Conservation (phyloP, 495 filamentous ascomycete species). For the Podospora pseudocomata region DNA sequence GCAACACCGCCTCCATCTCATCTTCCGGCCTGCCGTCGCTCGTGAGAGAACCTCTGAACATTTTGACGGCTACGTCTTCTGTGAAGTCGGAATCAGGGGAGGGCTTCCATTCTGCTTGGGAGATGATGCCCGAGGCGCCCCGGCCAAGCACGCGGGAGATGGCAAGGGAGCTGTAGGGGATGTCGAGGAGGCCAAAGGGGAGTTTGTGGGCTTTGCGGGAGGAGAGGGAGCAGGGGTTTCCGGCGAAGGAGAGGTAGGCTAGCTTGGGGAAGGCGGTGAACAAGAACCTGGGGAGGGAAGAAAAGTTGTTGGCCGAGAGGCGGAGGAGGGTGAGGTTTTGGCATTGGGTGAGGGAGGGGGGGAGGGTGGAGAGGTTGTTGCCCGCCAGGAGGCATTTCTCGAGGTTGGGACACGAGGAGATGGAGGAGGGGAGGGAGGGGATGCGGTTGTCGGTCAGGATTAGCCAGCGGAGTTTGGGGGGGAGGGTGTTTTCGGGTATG, state of each 20-base stretch:
- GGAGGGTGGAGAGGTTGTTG: constrained; percentile 36
- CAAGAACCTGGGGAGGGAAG: constrained; percentile 38
- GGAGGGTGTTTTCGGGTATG: constrained; percentile 41
- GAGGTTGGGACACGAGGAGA: constrained; percentile 38
- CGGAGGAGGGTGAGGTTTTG: constrained; percentile 40
- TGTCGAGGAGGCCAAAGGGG: constrained; percentile 29
- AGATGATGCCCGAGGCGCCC: constrained; percentile 40
- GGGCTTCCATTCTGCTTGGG: constrained; percentile 34
- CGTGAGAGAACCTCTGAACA: constrained; percentile 41
- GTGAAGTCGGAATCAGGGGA: constrained; percentile 20
- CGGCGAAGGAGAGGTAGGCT: constrained; percentile 45
- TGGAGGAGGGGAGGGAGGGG: constrained; percentile 33
- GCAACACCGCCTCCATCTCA: constrained; percentile 42
- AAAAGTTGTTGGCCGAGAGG: constrained; percentile 40
- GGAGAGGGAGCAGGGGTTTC: constrained; percentile 38
- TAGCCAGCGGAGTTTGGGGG: constrained; percentile 41
- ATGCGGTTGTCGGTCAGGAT: constrained; percentile 45
- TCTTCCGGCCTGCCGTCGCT: constrained; percentile 43
- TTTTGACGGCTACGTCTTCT: constrained; percentile 44
- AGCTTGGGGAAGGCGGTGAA: constrained; percentile 40
- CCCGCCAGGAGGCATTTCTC: constrained; percentile 46
- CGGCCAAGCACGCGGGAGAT: constrained; percentile 33
- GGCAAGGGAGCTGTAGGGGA: constrained; percentile 38
- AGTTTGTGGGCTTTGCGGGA: constrained; percentile 19
- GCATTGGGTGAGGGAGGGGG: constrained; percentile 39